phyloP scores from a whole-genome alignment of 257 asterid genomes.

The Petunia secreta region DNA sequence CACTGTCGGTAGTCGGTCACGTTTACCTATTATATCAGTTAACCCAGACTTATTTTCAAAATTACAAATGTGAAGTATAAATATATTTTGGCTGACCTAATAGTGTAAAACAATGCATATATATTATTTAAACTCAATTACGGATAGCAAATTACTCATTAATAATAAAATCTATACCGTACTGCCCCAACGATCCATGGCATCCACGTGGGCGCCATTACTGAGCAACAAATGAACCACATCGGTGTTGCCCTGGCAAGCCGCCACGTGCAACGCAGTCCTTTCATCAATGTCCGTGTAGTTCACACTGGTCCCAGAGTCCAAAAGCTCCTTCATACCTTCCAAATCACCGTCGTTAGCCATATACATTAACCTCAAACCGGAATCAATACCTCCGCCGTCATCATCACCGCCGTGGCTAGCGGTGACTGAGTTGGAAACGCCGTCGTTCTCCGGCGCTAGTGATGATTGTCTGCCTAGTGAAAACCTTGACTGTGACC shows the following conservation, averaged over 20 bases:
- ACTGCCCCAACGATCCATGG: slow-evolving; percentile 86
- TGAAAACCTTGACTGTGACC: slow-evolving; percentile 58
- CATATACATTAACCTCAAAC: slow-evolving; percentile 72
- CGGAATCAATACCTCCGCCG: slow-evolving; percentile 55
- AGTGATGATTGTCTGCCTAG: slow-evolving; percentile 72
- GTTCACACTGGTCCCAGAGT: slow-evolving; percentile 60
- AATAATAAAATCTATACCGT: slow-evolving; percentile 51
- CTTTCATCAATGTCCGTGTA: slow-evolving; percentile 74
- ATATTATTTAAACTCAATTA: not conserved
- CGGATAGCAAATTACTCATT: not conserved
- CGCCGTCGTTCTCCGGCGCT: slow-evolving; percentile 50
- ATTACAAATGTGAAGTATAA: no score
- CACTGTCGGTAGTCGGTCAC: not conserved
- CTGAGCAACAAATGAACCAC: slow-evolving; percentile 62
- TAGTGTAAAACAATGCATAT: no score
- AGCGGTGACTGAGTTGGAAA: slow-evolving; percentile 26
- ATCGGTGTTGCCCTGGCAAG: slow-evolving; percentile 72
- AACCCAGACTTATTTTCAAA: no score
- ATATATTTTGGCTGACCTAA: no score
- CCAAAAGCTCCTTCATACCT: slow-evolving; percentile 71
- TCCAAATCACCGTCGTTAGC: slow-evolving; percentile 82
- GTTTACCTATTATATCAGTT: no score
- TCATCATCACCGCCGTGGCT: slow-evolving; percentile 28
- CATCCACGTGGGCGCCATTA: slow-evolving; percentile 62
- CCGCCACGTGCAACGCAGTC: slow-evolving; percentile 81